Percentiles rank a stretch among this genome's conserved stretches.
These are phyloP conservation scores for Globisporangium camurandrum DNA, from an alignment of 352 stramenopile species.

Conservation along the genomic window DNA sequence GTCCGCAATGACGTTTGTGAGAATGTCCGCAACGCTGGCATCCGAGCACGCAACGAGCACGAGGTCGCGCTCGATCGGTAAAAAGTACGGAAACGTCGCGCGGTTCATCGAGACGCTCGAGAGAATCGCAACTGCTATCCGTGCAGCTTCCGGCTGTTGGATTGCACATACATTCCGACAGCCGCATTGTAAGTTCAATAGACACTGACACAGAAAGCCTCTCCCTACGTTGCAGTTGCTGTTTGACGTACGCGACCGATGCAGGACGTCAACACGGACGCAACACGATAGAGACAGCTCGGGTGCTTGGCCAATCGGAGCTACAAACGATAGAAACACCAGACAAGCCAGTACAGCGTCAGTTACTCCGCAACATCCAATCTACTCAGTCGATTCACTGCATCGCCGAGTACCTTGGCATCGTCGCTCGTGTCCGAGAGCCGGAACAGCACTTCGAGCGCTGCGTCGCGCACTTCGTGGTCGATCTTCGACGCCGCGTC, in stretches of 20 bases:
- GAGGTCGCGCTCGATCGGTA: conserved; percentile 73
- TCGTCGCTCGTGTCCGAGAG: conserved; percentile 53
- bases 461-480: conserved; percentile 69
- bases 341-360: conserved; percentile 1
- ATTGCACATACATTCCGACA: conserved; percentile 6
- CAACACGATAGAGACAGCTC: conserved; percentile 47
- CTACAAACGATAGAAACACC: too few species aligned
- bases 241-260: conserved; percentile 48
- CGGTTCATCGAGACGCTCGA: conserved; percentile 76
- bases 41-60: conserved; percentile 68
- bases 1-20: conserved; percentile 75
- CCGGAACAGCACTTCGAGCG: conserved; percentile 66
- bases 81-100: conserved; percentile 65
- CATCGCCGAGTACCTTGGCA: conserved; percentile 27
- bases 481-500: conserved; percentile 55
- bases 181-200: not conserved
- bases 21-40: conserved; percentile 66
- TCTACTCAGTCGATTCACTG: not conserved
- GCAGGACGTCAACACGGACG: conserved; percentile 51
- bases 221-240: not conserved
- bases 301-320: conserved; percentile 62
- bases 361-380: not conserved
- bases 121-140: conserved; percentile 60
- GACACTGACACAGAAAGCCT: not conserved
- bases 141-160: conserved; percentile 55